Percentiles rank a stretch among this genome's conserved stretches.
Evolutionary conservation across 2,329 filamentous ascomycete genomes (phyloP).

Genomic region (Beauveria medogensis): DNA sequence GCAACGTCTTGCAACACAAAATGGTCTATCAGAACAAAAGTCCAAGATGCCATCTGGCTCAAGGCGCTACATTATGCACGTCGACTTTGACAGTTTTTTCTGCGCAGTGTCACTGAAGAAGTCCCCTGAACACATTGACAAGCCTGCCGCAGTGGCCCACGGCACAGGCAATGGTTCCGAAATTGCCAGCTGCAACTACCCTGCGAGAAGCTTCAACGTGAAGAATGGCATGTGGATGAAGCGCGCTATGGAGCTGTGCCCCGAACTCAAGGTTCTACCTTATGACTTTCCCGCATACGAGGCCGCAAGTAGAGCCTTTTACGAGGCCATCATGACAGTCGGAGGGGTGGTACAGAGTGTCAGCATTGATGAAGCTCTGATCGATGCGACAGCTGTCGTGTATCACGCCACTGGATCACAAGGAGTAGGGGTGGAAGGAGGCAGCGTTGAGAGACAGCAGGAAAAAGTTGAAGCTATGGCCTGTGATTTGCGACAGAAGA

Average conservation of each 20-base stretch:
- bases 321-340: slow-evolving; percentile 70
- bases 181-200: slow-evolving; percentile 96
- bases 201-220: slow-evolving; percentile 74
- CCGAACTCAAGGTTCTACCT: slow-evolving; percentile 79
- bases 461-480: slow-evolving; percentile 65
- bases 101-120: slow-evolving; percentile 81
- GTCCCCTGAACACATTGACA: slow-evolving; percentile 64
- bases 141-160: slow-evolving; percentile 84
- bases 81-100: slow-evolving; percentile 98
- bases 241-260: slow-evolving; percentile 70
- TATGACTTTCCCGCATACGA: slow-evolving; percentile 97
- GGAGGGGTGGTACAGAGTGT: slow-evolving; percentile 89
- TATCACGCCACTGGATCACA: slow-evolving; percentile 57
- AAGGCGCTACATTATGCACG: slow-evolving; percentile 80
- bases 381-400: slow-evolving; percentile 72
- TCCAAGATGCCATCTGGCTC: slow-evolving; percentile 50
- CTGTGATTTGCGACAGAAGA: slow-evolving; percentile 52
- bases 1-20: slow-evolving; percentile 70
- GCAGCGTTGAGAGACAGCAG: slow-evolving; percentile 69
- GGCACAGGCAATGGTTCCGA: slow-evolving; percentile 79
- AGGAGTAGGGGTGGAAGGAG: slow-evolving; percentile 55
- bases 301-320: slow-evolving; percentile 80
- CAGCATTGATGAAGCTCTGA: slow-evolving; percentile 87
- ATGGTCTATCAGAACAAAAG: slow-evolving; percentile 36
- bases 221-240: slow-evolving; percentile 99